Conservation (phyloP, 2,329 filamentous ascomycete genomes). For the Penicillium palitans region DNA sequence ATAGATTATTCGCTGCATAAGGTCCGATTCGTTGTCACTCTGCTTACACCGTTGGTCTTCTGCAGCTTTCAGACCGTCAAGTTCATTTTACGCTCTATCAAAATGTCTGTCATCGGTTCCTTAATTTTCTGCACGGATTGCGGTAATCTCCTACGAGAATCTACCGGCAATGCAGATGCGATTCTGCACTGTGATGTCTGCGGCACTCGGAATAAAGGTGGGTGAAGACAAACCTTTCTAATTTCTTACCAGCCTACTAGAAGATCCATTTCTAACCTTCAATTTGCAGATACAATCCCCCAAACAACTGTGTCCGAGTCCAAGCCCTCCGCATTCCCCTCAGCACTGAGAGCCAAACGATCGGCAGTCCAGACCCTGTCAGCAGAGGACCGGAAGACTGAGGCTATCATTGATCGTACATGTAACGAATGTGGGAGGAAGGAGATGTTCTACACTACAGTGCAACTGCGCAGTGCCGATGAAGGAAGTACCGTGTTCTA, state of each 20-base stretch:
- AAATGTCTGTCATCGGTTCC: slow-evolving; percentile 85
- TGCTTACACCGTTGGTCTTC: background rate
- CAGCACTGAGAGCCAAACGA: slow-evolving; percentile 77
- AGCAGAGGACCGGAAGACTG: slow-evolving; percentile 73
- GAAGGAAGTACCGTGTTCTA: slow-evolving; percentile 94
- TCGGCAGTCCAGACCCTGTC: slow-evolving; percentile 84
- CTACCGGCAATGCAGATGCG: slow-evolving; percentile 72
- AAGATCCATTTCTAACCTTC: slow-evolving; percentile 12
- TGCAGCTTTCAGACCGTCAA: background rate
- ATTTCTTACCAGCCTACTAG: background rate
- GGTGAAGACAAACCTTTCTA: slow-evolving; percentile 2
- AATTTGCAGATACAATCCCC: slow-evolving; percentile 64
- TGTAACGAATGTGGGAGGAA: slow-evolving; percentile 80
- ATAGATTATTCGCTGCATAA: slow-evolving; percentile 3
- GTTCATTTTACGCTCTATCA: slow-evolving; percentile 1
- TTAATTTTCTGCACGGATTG: slow-evolving; percentile 92
- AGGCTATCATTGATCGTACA: slow-evolving; percentile 65
- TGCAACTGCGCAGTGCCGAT: slow-evolving; percentile 87
- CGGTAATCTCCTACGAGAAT: slow-evolving; percentile 82
- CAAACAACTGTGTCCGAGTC: slow-evolving; percentile 78
- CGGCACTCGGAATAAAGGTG: slow-evolving; percentile 80
- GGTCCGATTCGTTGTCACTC: background rate
- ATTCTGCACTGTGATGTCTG: slow-evolving; percentile 82
- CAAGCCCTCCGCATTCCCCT: slow-evolving; percentile 89
- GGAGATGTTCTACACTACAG: slow-evolving; percentile 80